Base-by-base conservation (phyloP, 306 rosid genomes). In the Oemleria cerasiformis region DNA sequence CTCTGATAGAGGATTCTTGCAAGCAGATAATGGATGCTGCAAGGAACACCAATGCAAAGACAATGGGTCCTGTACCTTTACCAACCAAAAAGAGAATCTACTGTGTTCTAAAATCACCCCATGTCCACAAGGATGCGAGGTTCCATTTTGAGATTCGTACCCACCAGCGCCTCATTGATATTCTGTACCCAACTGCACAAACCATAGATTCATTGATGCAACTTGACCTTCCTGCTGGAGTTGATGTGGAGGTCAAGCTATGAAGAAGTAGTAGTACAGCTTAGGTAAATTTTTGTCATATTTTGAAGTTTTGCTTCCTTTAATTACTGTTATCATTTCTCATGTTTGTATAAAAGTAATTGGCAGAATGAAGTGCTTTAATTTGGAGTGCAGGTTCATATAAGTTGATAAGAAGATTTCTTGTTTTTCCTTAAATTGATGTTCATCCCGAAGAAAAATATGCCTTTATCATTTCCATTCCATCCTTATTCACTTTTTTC, bases 1-100 rank as follows among this genome's bases (percentile, higher is more conserved):
- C 88, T 14, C 79, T 94, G 74, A 89, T 94, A 60, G 99, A 94
- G 86, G 99, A 94, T 81, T 91, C 99, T 7, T 94, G 97, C 90
- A 94, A 94, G 91, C 97, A 94, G 86, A 91, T 91, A 82, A 40
- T 91, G 84, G 97, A 94, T 58, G 96, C 97, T 61, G 99, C 99
- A 47, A 86, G 87, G 84, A 94, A 65, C 70, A 89, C 96, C 41
- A 94, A 91, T 63, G 99, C 99, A 19, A 94, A 91, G 85, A 91
- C 96, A 19, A 89, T 94, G 95, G 99, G 99, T 75, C 99, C 99
- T 9, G 99, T 94, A 41, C 99, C 99, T n/a, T 81, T 94, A 25
- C 99, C 99, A 50, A 94, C 97, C 34, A 94, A 94, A 85, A 94
- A 78, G 76, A 76, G 96, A 64, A 73, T 94, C 71, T 83, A 86